A percentile compares a stretch with the other conserved stretches of the same genome.
phyloP scores from a whole-genome alignment of 306 rosid species.

The Pyrus pyrifolia region DNA sequence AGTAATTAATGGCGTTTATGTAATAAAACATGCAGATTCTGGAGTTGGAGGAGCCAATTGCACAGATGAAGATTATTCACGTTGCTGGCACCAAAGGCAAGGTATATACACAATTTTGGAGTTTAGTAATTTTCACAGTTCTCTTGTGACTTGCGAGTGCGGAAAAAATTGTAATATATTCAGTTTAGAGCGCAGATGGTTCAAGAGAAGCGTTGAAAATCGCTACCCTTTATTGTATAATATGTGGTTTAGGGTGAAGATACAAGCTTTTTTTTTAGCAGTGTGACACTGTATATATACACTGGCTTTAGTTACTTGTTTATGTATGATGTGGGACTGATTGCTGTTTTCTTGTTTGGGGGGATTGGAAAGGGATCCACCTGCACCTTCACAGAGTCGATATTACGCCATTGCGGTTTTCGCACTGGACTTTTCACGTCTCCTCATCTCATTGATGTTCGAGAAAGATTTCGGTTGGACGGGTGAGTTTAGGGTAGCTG shows the following conservation, averaged over 20 bases:
- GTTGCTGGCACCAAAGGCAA: slow-evolving; percentile 98
- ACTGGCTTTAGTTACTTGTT: not conserved
- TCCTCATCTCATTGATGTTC: slow-evolving; percentile 92
- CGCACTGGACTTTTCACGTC: slow-evolving; percentile 93
- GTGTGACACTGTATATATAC: not conserved
- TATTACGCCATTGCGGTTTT: slow-evolving; percentile 79
- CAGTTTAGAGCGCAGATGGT: not conserved
- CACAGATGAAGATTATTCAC: slow-evolving; percentile 79
- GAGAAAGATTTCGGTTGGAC: slow-evolving; percentile 84
- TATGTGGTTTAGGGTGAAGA: not conserved
- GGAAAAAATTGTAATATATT: no score
- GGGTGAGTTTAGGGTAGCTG: slow-evolving; percentile 54
- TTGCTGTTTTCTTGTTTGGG: slow-evolving; percentile 13
- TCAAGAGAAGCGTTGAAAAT: not conserved
- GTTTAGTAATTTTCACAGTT: no score
- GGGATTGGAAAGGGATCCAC: slow-evolving; percentile 73
- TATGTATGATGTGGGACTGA: slow-evolving; percentile 12
- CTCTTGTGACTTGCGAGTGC: not conserved
- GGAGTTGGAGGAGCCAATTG: slow-evolving; percentile 78
- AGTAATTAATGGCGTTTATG: not conserved
- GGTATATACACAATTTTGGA: slow-evolving; percentile 42
- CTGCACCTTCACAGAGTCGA: slow-evolving; percentile 84
- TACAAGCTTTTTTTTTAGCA: not conserved
- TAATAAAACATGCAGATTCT: slow-evolving; percentile 40
- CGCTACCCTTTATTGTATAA: not conserved